Percentiles rank a stretch among this genome's conserved stretches.
phyloP scores from a whole-genome alignment of 140 eudicot species.

The Bidens hawaiensis region DNA sequence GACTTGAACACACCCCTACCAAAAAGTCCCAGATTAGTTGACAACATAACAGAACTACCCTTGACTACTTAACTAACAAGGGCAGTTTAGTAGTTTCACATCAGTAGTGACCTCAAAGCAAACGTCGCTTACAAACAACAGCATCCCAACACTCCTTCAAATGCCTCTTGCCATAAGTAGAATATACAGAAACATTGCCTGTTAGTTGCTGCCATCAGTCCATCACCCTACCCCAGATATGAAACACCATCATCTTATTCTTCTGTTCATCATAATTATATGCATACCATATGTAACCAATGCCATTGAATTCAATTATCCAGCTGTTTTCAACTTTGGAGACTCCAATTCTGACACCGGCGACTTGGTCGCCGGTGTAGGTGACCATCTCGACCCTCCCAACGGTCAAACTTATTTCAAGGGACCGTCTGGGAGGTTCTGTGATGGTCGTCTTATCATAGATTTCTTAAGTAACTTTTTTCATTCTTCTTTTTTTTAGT shows the following conservation, averaged over 20 bases:
- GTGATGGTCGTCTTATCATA: constrained; percentile 71
- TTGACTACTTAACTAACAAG: constrained; percentile 35
- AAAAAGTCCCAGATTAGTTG: constrained; percentile 26
- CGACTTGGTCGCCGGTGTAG: constrained; percentile 58
- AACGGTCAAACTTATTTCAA: constrained; percentile 78
- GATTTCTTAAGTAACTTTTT: constrained; percentile 68
- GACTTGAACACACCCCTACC: constrained; percentile 19
- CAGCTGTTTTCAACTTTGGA: constrained; percentile 96
- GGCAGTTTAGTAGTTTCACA: constrained; percentile 20
- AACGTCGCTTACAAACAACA: constrained; percentile 43
- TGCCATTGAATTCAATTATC: constrained; percentile 62
- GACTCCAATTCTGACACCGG: constrained; percentile 97
- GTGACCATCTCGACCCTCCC: constrained; percentile 51
- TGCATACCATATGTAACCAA: constrained; percentile 27
- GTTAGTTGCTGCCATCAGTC: constrained; percentile 11
- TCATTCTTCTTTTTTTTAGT: neutral
- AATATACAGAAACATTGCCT: neutral
- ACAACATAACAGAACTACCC: constrained; percentile 29
- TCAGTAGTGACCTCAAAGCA: constrained; percentile 31
- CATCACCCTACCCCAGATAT: constrained; percentile 12
- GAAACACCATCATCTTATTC: constrained; percentile 14
- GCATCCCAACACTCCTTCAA: constrained; percentile 30
- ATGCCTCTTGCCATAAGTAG: constrained; percentile 14
- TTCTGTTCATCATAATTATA: constrained; percentile 31
- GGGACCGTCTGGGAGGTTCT: constrained; percentile 82